Evolutionary conservation across 2,329 filamentous ascomycete genomes (phyloP).

Genomic region (Berkeleyomyces rouxiae): DNA sequence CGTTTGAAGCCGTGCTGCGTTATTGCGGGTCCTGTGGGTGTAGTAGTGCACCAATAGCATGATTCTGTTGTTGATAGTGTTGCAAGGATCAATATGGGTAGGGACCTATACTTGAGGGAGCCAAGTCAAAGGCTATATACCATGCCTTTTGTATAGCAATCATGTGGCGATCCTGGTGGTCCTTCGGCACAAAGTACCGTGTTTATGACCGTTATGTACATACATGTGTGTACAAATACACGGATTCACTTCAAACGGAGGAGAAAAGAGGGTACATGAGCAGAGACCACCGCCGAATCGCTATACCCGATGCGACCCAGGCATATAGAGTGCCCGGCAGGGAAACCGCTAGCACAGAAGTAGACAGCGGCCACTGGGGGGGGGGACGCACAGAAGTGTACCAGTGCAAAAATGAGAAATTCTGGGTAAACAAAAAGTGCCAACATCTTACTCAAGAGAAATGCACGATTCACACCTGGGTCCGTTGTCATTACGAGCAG

Average conservation of each 20-base stretch:
- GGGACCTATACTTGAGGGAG: no score
- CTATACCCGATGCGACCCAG: background rate
- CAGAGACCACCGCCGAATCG: background rate
- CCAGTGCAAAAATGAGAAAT: background rate
- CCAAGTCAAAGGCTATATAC: background rate
- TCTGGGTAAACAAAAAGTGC: background rate
- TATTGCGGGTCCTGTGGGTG: background rate
- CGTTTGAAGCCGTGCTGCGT: background rate
- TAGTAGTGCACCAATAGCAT: background rate
- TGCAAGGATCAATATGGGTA: background rate
- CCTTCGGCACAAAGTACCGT: background rate
- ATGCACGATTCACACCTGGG: background rate
- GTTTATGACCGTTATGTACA: background rate
- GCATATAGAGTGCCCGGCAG: background rate
- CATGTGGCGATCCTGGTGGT: background rate
- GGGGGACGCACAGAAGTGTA: background rate
- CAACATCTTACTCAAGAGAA: background rate
- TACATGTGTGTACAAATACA: background rate
- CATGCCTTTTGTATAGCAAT: background rate
- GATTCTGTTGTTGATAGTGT: background rate
- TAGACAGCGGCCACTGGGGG: background rate
- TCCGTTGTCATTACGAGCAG: background rate
- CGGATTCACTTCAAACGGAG: background rate
- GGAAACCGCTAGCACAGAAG: background rate
- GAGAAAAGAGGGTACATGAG: background rate